Evolutionary conservation across 2,329 filamentous ascomycete species (phyloP), one percentile per base, ranked within the genome.

Genomic region (Fusarium irregulare): DNA sequence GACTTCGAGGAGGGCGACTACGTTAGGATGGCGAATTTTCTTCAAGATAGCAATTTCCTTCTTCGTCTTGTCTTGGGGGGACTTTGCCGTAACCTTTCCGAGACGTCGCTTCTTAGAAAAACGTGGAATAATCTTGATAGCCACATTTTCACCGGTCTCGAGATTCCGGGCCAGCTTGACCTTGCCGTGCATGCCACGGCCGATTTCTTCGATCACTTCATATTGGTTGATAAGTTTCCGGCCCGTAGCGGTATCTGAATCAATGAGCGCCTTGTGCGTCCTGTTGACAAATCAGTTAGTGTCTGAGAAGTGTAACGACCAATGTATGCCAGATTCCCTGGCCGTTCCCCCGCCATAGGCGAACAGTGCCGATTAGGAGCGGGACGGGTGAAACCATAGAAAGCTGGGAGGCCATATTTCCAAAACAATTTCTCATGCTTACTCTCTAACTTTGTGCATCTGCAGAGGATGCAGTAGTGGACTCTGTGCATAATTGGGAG

Each of bases 221-320:
- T 99, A 99, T 78, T 98, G 92, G 77, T 99, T 99, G 84, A 99
- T 97, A 56, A 94, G 87, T 82, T 99, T 99, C 68, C 96, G 93
- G 63, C 96, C 96, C 7, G 95, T 97, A 68, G 93, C 87, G 56
- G 88, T 88, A 79, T 98, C 94, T 68, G 94, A 91, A 76, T 98
- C 95, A 73, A 98, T 93, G 75, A 94, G 91, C 56, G 93, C 94
- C 68, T 94, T 93, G 81, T 97, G 93, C 12, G 95, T 98, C 82
- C 91, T 93, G 69, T 50, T 63, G 50, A 44, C 58, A 56, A 66
- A 56, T 53, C 18, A 44, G 49, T 73, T 58, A 74, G 70, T 65
- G 53, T 60, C 50, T 60, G 48, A 60, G 49, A 59, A 60, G 46
- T 56, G 65, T 65, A 56, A 65, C 49, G 44, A 34, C 27, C 37